phyloP scores from a whole-genome alignment of 768 basidiomycete genomes.

The Kwoniella sp. region DNA sequence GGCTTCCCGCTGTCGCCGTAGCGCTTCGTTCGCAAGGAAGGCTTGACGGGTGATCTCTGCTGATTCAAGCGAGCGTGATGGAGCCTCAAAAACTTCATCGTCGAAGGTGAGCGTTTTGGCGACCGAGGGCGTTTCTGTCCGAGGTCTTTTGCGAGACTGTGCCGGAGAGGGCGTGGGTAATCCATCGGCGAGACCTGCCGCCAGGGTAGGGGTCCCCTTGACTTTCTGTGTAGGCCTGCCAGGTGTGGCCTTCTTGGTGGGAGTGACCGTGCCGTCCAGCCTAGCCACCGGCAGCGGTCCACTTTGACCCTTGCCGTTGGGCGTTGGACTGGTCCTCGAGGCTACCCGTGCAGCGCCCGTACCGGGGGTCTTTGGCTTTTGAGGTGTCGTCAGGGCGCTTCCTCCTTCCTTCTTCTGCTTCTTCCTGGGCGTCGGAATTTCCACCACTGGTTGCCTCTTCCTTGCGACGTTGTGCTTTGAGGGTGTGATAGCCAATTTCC shows the following conservation, averaged over 20 bases:
- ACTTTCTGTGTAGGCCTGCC: neutral
- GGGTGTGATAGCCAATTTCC: slow-evolving; percentile 4
- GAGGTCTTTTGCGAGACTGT: slow-evolving; percentile 7
- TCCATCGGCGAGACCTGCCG: slow-evolving; percentile 1
- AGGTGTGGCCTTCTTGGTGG: slow-evolving; percentile 1
- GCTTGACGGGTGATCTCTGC: slow-evolving; percentile 16
- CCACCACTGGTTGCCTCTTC: slow-evolving; percentile 9
- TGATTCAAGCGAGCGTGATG: neutral
- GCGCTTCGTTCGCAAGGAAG: slow-evolving; percentile 44
- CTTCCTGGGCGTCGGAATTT: slow-evolving; percentile 9
- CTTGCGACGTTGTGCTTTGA: neutral
- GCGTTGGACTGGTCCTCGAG: slow-evolving; percentile 7
- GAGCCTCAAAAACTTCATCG: slow-evolving; percentile 10
- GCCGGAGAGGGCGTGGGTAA: slow-evolving; percentile 10
- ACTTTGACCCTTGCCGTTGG: slow-evolving; percentile 5
- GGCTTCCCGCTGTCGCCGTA: slow-evolving; percentile 40
- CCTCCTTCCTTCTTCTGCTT: neutral
- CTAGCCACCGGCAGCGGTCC: neutral
- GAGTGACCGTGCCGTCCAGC: neutral
- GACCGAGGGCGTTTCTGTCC: slow-evolving; percentile 3
- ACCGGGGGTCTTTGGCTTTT: neutral
- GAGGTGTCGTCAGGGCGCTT: neutral
- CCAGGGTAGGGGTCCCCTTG: slow-evolving; percentile 5
- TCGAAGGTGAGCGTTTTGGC: slow-evolving; percentile 7
- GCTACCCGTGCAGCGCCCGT: neutral